Conservation (phyloP, 2,329 filamentous ascomycete species). For the Phaeosphaeriaceae sp. region DNA sequence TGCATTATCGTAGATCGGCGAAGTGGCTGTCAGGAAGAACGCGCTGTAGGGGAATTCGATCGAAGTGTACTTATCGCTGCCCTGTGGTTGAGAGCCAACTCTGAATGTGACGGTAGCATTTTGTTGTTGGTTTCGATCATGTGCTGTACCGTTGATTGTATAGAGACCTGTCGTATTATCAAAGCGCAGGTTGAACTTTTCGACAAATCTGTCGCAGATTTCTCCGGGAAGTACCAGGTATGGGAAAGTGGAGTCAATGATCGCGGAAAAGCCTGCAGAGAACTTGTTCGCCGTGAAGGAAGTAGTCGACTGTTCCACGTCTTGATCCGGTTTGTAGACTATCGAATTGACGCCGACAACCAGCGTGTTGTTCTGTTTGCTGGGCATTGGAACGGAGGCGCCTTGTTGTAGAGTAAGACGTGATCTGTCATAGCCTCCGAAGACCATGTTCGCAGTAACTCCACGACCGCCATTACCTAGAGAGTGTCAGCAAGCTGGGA, state of each 20-base stretch:
- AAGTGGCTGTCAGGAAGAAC: slow-evolving; percentile 26
- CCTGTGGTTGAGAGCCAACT: slow-evolving; percentile 18
- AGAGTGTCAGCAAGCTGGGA: slow-evolving; percentile 14
- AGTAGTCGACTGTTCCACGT: slow-evolving; percentile 9
- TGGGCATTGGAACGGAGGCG: slow-evolving; percentile 26
- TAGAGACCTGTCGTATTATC: slow-evolving; percentile 43
- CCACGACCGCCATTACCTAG: slow-evolving; percentile 38
- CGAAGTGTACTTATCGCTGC: slow-evolving; percentile 13
- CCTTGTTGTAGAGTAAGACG: slow-evolving; percentile 30
- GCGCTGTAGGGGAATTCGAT: slow-evolving; percentile 41
- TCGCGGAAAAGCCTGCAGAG: slow-evolving; percentile 29
- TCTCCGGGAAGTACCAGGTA: slow-evolving; percentile 39
- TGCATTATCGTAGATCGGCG: slow-evolving; percentile 13
- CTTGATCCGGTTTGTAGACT: slow-evolving; percentile 22
- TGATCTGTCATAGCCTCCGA: slow-evolving; percentile 52
- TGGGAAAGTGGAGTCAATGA: slow-evolving; percentile 50
- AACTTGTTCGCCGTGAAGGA: slow-evolving; percentile 17
- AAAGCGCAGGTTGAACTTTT: slow-evolving; percentile 44
- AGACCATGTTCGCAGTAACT: slow-evolving; percentile 39
- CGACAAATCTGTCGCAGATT: slow-evolving; percentile 48
- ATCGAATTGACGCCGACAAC: slow-evolving; percentile 37
- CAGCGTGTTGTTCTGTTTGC: slow-evolving; percentile 26
- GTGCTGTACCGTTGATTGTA: slow-evolving; percentile 37
- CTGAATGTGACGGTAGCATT: slow-evolving; percentile 38
- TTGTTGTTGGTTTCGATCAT: slow-evolving; percentile 27